These are phyloP conservation scores for Rhododendron griersonianum DNA, from an alignment of 148 eudicot species.

Conservation along the genomic window DNA sequence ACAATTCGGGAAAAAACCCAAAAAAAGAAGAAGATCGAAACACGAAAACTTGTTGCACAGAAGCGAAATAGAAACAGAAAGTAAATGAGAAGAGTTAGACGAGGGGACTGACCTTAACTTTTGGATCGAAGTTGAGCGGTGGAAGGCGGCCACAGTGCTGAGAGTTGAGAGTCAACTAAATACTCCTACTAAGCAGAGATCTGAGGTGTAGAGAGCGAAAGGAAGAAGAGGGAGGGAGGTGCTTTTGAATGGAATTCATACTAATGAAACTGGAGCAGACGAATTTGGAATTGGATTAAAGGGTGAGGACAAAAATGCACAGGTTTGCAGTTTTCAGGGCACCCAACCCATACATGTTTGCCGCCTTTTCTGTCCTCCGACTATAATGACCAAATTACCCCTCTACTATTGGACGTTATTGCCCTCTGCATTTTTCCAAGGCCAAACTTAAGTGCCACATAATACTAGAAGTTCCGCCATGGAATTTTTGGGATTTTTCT, in stretches of 20 bases:
- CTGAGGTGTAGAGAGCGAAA: background rate
- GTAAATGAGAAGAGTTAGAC: background rate
- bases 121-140: background rate
- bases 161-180: background rate
- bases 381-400: constrained; percentile 18
- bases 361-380: constrained; percentile 21
- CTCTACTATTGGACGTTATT: background rate
- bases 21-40: background rate
- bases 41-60: background rate
- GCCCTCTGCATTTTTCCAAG: background rate
- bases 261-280: background rate
- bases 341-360: background rate
- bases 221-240: too few relatives aligned
- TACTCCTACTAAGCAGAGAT: background rate
- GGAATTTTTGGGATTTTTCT: too few relatives aligned
- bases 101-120: background rate
- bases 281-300: background rate
- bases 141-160: background rate
- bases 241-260: too few relatives aligned
- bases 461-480: too few relatives aligned
- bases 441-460: too few relatives aligned
- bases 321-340: background rate
- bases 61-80: background rate
- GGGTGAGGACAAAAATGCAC: background rate
- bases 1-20: background rate